A percentile compares a stretch with the other conserved stretches of the same genome.
These are phyloP conservation scores for Saksenaea vasiformis DNA, from an alignment of 371 early-diverging fungal species.

Conservation along the genomic window DNA sequence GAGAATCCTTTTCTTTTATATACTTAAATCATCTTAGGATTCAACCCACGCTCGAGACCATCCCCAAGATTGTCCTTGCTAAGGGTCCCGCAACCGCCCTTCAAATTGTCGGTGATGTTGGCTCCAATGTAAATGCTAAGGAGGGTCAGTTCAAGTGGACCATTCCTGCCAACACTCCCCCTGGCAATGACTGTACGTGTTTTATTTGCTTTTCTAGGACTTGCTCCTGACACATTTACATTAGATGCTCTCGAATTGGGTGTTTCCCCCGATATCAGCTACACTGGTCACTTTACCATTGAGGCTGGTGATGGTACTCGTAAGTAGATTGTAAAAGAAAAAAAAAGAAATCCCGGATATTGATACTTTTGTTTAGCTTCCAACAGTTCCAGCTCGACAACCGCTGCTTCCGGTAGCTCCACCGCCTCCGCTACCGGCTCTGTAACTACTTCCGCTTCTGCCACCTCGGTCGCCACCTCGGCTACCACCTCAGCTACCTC, in stretches of 20 bases:
- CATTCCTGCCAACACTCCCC: constrained; percentile 23
- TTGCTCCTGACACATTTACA: not conserved
- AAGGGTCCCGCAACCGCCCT: constrained; percentile 25
- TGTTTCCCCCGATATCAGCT: constrained; percentile 29
- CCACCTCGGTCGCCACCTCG: constrained; percentile 6
- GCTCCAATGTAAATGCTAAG: constrained; percentile 19
- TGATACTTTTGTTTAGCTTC: not conserved
- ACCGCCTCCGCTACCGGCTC: constrained; percentile 6
- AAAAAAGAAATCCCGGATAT: not conserved
- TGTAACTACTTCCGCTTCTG: constrained; percentile 9
- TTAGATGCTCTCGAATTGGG: constrained; percentile 34
- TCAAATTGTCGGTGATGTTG: constrained; percentile 18
- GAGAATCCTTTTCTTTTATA: not conserved
- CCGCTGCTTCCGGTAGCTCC: constrained; percentile 7
- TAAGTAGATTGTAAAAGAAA: not conserved
- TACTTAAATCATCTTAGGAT: constrained; percentile 11
- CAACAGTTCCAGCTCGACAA: constrained; percentile 4
- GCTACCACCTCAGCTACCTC: not conserved
- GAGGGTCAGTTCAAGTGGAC: constrained; percentile 19
- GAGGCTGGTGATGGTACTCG: constrained; percentile 15
- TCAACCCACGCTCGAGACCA: constrained; percentile 19
- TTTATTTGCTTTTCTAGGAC: not conserved
- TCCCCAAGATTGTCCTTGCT: constrained; percentile 27
- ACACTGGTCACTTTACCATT: constrained; percentile 30
- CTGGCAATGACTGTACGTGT: constrained; percentile 28